phyloP scores from a whole-genome alignment of 1,139 yeast species.

The Sugiyamaella japonica region DNA sequence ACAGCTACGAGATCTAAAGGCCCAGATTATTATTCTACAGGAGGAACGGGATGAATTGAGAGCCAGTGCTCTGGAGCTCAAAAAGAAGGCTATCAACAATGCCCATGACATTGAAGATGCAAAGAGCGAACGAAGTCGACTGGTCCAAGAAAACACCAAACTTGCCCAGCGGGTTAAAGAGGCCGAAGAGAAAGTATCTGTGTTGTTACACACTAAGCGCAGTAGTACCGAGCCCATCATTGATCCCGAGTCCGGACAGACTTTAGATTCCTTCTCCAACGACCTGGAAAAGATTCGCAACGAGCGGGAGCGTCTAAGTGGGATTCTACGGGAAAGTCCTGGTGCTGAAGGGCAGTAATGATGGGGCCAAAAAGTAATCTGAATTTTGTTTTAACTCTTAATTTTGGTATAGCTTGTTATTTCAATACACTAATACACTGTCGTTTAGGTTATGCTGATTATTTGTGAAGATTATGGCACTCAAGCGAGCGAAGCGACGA shows the following conservation, averaged over 20 bases:
- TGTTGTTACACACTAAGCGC: slow-evolving; percentile 18
- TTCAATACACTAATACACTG: background rate
- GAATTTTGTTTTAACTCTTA: background rate
- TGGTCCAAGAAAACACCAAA: slow-evolving; percentile 25
- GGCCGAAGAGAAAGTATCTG: slow-evolving; percentile 21
- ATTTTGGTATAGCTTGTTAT: background rate
- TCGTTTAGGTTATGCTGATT: background rate
- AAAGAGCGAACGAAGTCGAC: slow-evolving; percentile 26
- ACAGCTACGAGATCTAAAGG: slow-evolving; percentile 79
- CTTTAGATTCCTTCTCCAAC: slow-evolving; percentile 29
- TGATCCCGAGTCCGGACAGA: slow-evolving; percentile 32
- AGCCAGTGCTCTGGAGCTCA: slow-evolving; percentile 42
- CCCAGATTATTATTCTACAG: slow-evolving; percentile 74
- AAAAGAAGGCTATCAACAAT: slow-evolving; percentile 40
- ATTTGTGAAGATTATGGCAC: background rate
- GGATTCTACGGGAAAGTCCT: slow-evolving; percentile 21
- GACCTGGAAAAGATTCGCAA: slow-evolving; percentile 32
- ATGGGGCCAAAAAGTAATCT: background rate
- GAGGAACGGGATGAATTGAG: slow-evolving; percentile 84
- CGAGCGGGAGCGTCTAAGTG: slow-evolving; percentile 29
- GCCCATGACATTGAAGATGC: slow-evolving; percentile 35
- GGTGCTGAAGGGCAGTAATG: background rate
- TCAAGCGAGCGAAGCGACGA: background rate
- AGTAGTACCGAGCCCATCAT: slow-evolving; percentile 19
- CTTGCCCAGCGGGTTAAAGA: slow-evolving; percentile 19